phyloP scores from a whole-genome alignment of 257 asterid species.

The Nicotiana sylvestris region DNA sequence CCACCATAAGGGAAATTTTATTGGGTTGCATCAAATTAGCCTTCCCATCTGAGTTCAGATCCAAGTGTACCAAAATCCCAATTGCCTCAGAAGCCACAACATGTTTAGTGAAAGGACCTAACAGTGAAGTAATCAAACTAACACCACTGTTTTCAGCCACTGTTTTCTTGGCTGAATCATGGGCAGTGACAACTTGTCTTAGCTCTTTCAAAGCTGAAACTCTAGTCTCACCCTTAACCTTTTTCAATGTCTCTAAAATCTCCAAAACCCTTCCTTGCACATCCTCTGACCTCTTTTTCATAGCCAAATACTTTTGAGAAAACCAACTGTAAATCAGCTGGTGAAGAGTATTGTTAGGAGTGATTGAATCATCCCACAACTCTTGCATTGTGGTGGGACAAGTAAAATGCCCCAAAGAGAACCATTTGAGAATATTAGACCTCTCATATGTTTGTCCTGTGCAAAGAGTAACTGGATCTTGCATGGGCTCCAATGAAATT shows the following conservation, averaged over 20 bases:
- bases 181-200: constrained; percentile 35
- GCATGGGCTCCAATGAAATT: constrained; percentile 72
- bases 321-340: constrained; percentile 68
- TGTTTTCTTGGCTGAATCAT: constrained; percentile 49
- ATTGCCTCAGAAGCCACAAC: constrained; percentile 66
- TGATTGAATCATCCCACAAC: constrained; percentile 65
- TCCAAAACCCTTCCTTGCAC: constrained; percentile 76
- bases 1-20: constrained; percentile 58
- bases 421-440: constrained; percentile 61
- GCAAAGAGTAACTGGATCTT: constrained; percentile 80
- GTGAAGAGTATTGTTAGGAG: constrained; percentile 61
- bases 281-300: constrained; percentile 74
- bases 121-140: constrained; percentile 40
- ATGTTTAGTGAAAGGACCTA: constrained; percentile 64
- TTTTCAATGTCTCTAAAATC: constrained; percentile 50
- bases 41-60: constrained; percentile 42
- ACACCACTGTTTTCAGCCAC: constrained; percentile 56
- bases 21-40: constrained; percentile 58
- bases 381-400: constrained; percentile 81
- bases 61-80: constrained; percentile 58
- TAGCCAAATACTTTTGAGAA: constrained; percentile 66
- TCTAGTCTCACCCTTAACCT: constrained; percentile 63
- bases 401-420: constrained; percentile 51
- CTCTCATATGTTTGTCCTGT: constrained; percentile 81
- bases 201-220: constrained; percentile 62